Percentiles rank a stretch among this genome's conserved stretches.
Conservation (phyloP, 495 filamentous ascomycete species). For the Aspergillus incahuasiensis region DNA sequence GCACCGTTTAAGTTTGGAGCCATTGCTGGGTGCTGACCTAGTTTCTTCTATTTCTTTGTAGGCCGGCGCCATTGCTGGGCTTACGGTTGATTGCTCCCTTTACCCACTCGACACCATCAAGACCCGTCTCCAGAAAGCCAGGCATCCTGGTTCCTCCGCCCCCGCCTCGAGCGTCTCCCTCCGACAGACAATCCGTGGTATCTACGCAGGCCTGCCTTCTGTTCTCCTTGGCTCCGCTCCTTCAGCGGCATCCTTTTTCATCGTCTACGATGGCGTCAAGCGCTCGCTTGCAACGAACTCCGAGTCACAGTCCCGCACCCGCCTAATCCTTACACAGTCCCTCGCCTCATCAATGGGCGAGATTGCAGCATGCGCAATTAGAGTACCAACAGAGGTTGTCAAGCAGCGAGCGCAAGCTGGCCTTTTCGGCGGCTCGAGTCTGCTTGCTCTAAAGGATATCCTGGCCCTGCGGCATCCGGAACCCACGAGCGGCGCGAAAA, state of each 20-base stretch:
- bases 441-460: conserved; percentile 62
- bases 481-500: conserved; percentile 27
- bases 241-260: conserved; percentile 97
- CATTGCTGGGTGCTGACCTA: background rate
- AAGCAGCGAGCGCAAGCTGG: conserved; percentile 94
- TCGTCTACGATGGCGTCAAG: conserved; percentile 87
- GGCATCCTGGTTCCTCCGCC: conserved; percentile 67
- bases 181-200: conserved; percentile 61
- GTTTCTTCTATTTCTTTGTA: conserved; percentile 34
- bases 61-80: conserved; percentile 77
- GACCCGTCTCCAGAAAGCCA: conserved; percentile 83
- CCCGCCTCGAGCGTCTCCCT: conserved; percentile 39
- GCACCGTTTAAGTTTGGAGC: background rate
- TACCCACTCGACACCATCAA: conserved; percentile 91
- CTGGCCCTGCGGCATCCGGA: conserved; percentile 46
- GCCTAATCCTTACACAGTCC: conserved; percentile 62
- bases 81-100: conserved; percentile 84
- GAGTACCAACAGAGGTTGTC: conserved; percentile 93
- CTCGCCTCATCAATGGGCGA: conserved; percentile 84
- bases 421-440: conserved; percentile 53
- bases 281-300: conserved; percentile 28
- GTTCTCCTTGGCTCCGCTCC: conserved; percentile 79
- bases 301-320: conserved; percentile 29
- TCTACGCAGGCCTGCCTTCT: conserved; percentile 63
- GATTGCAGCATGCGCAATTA: conserved; percentile 84